phyloP scores from a whole-genome alignment of 1,284 basidiomycete genomes.

The Agroathelia rolfsii region DNA sequence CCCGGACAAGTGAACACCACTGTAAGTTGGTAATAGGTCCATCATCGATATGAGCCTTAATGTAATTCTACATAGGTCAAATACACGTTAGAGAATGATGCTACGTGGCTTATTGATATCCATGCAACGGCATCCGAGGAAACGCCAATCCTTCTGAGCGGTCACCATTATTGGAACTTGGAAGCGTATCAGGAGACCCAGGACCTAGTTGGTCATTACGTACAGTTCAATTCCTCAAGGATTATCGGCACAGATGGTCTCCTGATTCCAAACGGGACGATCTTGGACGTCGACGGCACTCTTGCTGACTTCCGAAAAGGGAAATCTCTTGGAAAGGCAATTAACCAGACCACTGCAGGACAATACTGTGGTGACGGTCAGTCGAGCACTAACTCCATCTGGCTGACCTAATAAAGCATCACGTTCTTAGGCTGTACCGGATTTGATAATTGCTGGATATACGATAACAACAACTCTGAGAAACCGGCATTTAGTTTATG shows the following conservation, averaged over 20 bases:
- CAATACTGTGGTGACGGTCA: constrained; percentile 15
- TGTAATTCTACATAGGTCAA: constrained; percentile 18
- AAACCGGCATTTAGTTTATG: constrained; percentile 14
- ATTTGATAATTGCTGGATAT: constrained; percentile 19
- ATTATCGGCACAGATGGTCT: constrained; percentile 28
- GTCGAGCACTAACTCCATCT: not conserved
- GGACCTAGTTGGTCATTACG: constrained; percentile 30
- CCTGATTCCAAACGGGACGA: constrained; percentile 19
- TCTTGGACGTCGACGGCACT: constrained; percentile 15
- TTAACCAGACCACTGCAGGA: constrained; percentile 12
- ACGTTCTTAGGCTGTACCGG: constrained; percentile 10
- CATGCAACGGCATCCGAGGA: constrained; percentile 26
- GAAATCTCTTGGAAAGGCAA: constrained; percentile 12
- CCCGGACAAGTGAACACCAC: constrained; percentile 32
- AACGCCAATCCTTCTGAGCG: constrained; percentile 38
- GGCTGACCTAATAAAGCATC: not conserved
- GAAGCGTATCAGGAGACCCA: constrained; percentile 35
- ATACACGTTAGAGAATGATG: constrained; percentile 26
- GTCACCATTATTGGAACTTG: constrained; percentile 37
- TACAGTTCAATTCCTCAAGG: constrained; percentile 27
- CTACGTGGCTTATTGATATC: constrained; percentile 33
- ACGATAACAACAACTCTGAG: constrained; percentile 10
- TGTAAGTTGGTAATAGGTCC: constrained; percentile 13
- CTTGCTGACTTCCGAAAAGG: constrained; percentile 19
- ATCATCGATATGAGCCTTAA: not conserved